These are phyloP conservation scores for Paecilomyces fulvus DNA, from an alignment of 2,329 filamentous ascomycete species.

Conservation along the genomic window DNA sequence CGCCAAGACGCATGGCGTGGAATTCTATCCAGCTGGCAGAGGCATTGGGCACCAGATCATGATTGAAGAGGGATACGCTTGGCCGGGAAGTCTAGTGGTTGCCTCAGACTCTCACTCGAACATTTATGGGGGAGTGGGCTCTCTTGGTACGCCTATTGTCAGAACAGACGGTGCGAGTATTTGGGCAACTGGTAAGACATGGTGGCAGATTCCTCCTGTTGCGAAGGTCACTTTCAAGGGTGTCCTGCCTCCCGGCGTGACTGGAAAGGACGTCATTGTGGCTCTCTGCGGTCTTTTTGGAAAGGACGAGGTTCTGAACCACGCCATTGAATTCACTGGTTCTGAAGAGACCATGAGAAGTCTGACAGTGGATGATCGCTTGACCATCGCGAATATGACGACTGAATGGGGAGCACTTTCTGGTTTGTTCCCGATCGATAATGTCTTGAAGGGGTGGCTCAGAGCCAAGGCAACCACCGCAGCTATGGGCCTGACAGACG, in stretches of 20 bases:
- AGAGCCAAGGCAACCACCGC: slow-evolving; percentile 65
- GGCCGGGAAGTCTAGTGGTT: slow-evolving; percentile 77
- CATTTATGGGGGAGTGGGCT: slow-evolving; percentile 74
- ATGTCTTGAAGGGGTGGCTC: slow-evolving; percentile 62
- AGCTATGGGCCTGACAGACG: slow-evolving; percentile 50
- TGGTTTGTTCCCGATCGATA: slow-evolving; percentile 74
- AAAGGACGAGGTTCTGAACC: slow-evolving; percentile 81
- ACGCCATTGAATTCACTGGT: slow-evolving; percentile 80
- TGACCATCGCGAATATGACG: slow-evolving; percentile 68
- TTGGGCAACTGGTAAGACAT: slow-evolving; percentile 73
- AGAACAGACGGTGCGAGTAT: slow-evolving; percentile 80
- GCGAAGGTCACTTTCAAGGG: slow-evolving; percentile 73
- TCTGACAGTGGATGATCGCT: slow-evolving; percentile 61
- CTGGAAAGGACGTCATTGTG: slow-evolving; percentile 90
- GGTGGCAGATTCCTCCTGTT: slow-evolving; percentile 83
- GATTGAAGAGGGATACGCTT: slow-evolving; percentile 73
- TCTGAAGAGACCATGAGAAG: slow-evolving; percentile 66
- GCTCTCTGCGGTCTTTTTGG: slow-evolving; percentile 81
- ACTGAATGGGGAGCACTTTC: slow-evolving; percentile 71
- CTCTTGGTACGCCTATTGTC: slow-evolving; percentile 72
- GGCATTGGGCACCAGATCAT: slow-evolving; percentile 76
- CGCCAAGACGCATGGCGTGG: slow-evolving; percentile 65
- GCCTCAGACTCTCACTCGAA: slow-evolving; percentile 65
- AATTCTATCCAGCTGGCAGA: slow-evolving; percentile 66
- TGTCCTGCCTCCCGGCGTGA: slow-evolving; percentile 66